Base-by-base conservation (phyloP, 2,329 filamentous ascomycete species). In the Emergomyces pasteurianus region DNA sequence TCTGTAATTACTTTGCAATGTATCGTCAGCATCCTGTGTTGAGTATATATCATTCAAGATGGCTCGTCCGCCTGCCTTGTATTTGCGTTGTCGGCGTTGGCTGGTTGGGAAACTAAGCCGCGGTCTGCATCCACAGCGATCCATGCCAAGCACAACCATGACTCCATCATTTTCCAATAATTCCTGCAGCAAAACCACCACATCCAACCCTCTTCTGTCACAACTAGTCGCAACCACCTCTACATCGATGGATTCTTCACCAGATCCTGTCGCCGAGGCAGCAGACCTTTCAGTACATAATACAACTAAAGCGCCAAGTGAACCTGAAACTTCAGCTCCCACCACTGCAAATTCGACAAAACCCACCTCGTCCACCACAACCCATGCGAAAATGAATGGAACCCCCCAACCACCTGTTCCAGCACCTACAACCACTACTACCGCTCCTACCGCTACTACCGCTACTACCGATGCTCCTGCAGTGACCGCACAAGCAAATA, bases 401-500 rank as follows among this genome's bases (percentile, higher is more conserved):
- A 34, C 40, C 26, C 10, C 26, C 8, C 38, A 21, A 12, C 26
- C 38, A n/a, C 14, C 65, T 59, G 60, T 69, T 36, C 63, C 34
- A 26, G n/a, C 34, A 23, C 52, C 52, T 8, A 21, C 10, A 3
- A 40, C 21, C 34, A 40, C 52, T 23, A 16, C 46, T 26, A 16
- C 69, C n/a, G 10, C n/a, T 21, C 3, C 52, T 23, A 16, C 46
- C 47, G 7, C 52, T 23, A 16, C 46, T 49, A 47, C 65, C 16
- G 63, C 63, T 7, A 67, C 67, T n/a, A 36, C 21, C 58, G 23
- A 26, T 31, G 43, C 57, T 23, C 54, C 54, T 53, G 50, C 9
- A 6, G 50, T 36, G 31, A 14, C 43, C 6, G 10, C 31, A 50
- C 43, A 52, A 38, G 57, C 40, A 40, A 58, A 58, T 21, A 12